A percentile compares a stretch with the other conserved stretches of the same genome.
These are phyloP conservation scores for Hypericum perforatum DNA, from an alignment of 345 rosid species.

Conservation along the genomic window DNA sequence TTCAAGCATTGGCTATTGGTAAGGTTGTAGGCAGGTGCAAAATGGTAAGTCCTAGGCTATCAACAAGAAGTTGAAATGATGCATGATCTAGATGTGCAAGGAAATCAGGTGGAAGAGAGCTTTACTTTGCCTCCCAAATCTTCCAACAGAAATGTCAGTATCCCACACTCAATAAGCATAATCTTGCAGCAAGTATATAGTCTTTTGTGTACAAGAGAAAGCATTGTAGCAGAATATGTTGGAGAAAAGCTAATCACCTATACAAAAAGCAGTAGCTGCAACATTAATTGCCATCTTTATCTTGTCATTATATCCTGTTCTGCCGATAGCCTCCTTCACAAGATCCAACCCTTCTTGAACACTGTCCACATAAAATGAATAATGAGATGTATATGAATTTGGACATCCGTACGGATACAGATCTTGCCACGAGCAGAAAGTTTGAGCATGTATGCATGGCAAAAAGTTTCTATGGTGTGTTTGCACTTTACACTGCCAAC, in stretches of 20 bases:
- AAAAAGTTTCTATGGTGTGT: too few relatives aligned
- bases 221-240: too few relatives aligned
- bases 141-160: too few relatives aligned
- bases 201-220: too few relatives aligned
- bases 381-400: constrained; percentile 8
- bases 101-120: neutral
- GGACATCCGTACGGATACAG: constrained; percentile 1
- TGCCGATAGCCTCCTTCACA: constrained; percentile 81
- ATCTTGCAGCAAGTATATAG: too few relatives aligned
- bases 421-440: neutral
- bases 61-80: constrained; percentile 2
- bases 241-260: constrained; percentile 42
- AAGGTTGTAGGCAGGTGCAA: neutral
- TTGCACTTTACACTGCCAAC: too few relatives aligned
- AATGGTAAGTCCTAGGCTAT: neutral
- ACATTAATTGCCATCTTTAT: constrained; percentile 89
- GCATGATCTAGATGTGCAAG: neutral
- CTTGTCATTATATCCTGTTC: constrained; percentile 72
- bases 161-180: too few relatives aligned
- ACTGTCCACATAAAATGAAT: constrained; percentile 34
- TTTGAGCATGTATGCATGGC: too few relatives aligned
- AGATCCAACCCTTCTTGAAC: constrained; percentile 83
- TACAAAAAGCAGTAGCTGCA: constrained; percentile 80
- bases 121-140: too few relatives aligned
- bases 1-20: constrained; percentile 1